Evolutionary conservation across 352 stramenopile species (phyloP).

Genomic region (Phytophthora podocarpi): DNA sequence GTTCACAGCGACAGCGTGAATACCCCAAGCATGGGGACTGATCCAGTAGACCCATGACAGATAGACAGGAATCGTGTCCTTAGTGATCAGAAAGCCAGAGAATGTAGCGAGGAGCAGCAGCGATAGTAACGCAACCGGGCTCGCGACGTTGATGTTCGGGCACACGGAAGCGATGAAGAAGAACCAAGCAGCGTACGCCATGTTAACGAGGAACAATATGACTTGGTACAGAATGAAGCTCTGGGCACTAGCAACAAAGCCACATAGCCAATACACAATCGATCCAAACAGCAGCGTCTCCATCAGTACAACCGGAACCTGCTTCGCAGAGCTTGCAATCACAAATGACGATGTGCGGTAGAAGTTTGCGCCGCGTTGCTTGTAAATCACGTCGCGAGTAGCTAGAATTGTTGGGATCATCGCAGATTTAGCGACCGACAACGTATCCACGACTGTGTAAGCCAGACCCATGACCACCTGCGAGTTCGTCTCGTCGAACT

Average conservation of each 20-base stretch:
- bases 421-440: conserved; percentile 69
- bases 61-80: conserved; percentile 50
- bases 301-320: conserved; percentile 47
- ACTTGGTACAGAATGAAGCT: conserved; percentile 66
- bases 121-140: conserved; percentile 48
- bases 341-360: conserved; percentile 79
- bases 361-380: conserved; percentile 84
- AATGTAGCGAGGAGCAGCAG: conserved; percentile 56
- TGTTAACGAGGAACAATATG: conserved; percentile 58
- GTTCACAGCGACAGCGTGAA: conserved; percentile 41
- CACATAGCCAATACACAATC: conserved; percentile 85
- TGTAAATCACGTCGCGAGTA: conserved; percentile 78
- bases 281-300: conserved; percentile 81
- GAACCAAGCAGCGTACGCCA: conserved; percentile 43
- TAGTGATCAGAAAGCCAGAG: conserved; percentile 49
- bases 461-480: conserved; percentile 50
- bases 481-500: conserved; percentile 21
- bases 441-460: conserved; percentile 80
- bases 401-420: conserved; percentile 74
- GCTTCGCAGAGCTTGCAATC: conserved; percentile 43
- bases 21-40: conserved; percentile 51
- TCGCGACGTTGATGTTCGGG: conserved; percentile 45
- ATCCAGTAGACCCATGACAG: conserved; percentile 69
- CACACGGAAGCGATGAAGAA: conserved; percentile 41
- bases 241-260: conserved; percentile 45